Base-by-base conservation (phyloP, 1,139 yeast genomes). In the Fermentozyma sake region DNA sequence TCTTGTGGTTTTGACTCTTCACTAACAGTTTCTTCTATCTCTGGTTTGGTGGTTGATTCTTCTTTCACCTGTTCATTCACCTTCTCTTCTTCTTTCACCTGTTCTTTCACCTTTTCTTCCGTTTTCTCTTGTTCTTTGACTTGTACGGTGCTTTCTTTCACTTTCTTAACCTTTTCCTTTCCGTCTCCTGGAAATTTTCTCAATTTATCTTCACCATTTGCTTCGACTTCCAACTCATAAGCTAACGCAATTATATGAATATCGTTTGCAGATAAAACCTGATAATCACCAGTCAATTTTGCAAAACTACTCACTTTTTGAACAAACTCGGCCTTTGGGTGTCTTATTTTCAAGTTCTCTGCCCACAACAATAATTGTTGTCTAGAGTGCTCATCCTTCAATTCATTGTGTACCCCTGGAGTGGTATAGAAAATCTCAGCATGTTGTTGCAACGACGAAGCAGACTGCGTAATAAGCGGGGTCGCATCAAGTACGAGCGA, bases 221-320 rank as follows among this genome's bases (percentile, higher is more conserved):
- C 47, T 49, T 85, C 91, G 25, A 68, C 66, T 41, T 89, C 96
- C 28, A 93, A 56, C 51, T 91, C 96, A 50, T 87, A 86, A 2
- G 96, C 79, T 42, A 91, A 66, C 0, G 99, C 98, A 36, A 93
- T 71, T 32, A 93, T 79, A 48, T 87, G 96, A 25, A 93, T 64
- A 79, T 91, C 99, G 39, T 94, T 89, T 9, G 79, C 73, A 38
- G 96, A 85, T 35, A 93, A 68, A 4, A 91, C 97, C 3, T 84
- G 65, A 41, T 68, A 82, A 60, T 93, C 99, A 49, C 99, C 98
- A 1, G 98, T 89, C 31, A 81, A 61, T 47, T 75, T 81, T 12
- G 98, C 81, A 62, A 91, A 89, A 6, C 70, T 74, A 8, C 72
- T 63, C 8, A 87, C 95, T 34, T 72, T 72, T 37, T 73, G 73